Conservation (phyloP, 1,139 yeast species). For the Wickerhamomyces sp. region DNA sequence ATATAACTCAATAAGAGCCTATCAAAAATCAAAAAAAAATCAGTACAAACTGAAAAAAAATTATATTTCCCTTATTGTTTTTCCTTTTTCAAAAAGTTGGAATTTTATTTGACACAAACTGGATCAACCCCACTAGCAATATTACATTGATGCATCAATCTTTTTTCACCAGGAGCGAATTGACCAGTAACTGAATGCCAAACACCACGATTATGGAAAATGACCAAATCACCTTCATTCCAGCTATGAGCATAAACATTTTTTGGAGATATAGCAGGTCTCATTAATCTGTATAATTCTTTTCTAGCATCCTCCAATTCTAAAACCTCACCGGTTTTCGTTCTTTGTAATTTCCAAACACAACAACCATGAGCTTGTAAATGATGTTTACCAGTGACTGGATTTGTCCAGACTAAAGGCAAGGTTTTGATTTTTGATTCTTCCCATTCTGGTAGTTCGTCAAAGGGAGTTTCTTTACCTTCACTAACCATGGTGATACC, state of each 20-base stretch:
- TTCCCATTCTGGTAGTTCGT: slow-evolving; percentile 78
- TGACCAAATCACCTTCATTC: slow-evolving; percentile 78
- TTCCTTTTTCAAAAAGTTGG: too few species aligned
- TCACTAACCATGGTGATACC: slow-evolving; percentile 84
- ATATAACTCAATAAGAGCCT: too few species aligned
- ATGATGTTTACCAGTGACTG: slow-evolving; percentile 78
- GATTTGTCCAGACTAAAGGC: slow-evolving; percentile 90
- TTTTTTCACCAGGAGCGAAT: slow-evolving; percentile 66
- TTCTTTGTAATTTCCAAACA: slow-evolving; percentile 57
- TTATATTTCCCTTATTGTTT: too few species aligned
- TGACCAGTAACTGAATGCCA: slow-evolving; percentile 92
- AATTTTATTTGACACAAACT: slow-evolving; percentile 17
- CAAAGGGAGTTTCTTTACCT: slow-evolving; percentile 61
- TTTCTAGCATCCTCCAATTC: slow-evolving; percentile 69
- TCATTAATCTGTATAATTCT: slow-evolving; percentile 64
- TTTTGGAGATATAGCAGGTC: slow-evolving; percentile 78
- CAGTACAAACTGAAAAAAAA: too few species aligned
- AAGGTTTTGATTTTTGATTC: slow-evolving; percentile 64
- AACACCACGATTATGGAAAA: slow-evolving; percentile 82
- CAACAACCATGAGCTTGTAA: slow-evolving; percentile 87
- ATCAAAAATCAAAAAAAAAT: too few species aligned
- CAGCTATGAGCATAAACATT: slow-evolving; percentile 77
- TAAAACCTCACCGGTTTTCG: slow-evolving; percentile 47
- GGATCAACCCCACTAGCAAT: slow-evolving; percentile 82
- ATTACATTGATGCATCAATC: slow-evolving; percentile 91